phyloP scores from a whole-genome alignment of 148 eudicot species.

The Agrostemma githago region DNA sequence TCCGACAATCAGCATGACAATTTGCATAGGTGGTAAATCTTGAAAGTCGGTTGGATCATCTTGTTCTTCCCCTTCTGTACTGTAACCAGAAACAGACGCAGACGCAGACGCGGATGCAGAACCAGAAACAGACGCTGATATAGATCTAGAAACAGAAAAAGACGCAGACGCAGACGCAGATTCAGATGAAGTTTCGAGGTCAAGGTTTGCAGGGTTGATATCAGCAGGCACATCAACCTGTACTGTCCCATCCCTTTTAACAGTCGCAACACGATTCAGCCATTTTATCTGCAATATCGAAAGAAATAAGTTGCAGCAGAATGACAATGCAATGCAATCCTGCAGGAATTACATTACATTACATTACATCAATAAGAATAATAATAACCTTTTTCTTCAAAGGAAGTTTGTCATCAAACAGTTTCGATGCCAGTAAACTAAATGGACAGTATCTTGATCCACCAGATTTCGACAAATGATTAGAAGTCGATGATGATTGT shows the following conservation, averaged over 20 bases:
- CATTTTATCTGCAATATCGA: conserved; percentile 35
- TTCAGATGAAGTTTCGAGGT: conserved; percentile 19
- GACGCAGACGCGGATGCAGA: not conserved
- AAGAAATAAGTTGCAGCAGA: not conserved
- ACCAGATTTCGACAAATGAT: conserved; percentile 28
- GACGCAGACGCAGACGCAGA: not conserved
- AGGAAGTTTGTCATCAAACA: conserved; percentile 53
- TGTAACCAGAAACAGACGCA: conserved; percentile 17
- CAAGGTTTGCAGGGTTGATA: conserved; percentile 28
- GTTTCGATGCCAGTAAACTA: conserved; percentile 33
- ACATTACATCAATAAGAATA: too few relatives aligned
- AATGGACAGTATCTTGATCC: conserved; percentile 27
- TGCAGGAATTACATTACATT: too few relatives aligned
- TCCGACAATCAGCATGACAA: conserved; percentile 47
- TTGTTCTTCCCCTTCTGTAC: conserved; percentile 26
- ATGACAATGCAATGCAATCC: too few relatives aligned
- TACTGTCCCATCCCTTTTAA: conserved; percentile 43
- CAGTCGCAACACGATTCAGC: conserved; percentile 38
- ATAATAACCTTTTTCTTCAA: conserved; percentile 48
- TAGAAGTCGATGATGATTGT: conserved; percentile 25
- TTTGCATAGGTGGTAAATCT: conserved; percentile 39
- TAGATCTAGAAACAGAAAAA: not conserved
- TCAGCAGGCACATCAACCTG: conserved; percentile 40
- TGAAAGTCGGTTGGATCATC: conserved; percentile 16
- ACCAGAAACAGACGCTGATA: not conserved